Conservation (phyloP, 192 early-diverging fungal genomes). For the Umbelopsis ramanniana region DNA sequence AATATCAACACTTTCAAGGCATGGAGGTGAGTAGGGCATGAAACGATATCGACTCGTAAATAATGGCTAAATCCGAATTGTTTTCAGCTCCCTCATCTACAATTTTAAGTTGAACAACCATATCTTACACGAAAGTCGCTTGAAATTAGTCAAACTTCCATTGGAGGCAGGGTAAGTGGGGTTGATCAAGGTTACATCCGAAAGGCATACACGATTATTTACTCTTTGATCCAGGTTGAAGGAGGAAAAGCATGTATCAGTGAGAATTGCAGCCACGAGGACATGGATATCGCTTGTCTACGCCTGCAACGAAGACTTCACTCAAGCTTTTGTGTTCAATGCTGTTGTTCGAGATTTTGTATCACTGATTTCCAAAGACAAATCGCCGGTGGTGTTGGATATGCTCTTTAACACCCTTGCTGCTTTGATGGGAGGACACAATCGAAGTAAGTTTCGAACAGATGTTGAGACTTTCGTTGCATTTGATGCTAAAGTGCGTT, state of each 20-base stretch:
- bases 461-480: too few species aligned
- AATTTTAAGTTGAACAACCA: conserved; percentile 5
- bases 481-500: not conserved
- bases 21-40: not conserved
- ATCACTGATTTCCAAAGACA: not conserved
- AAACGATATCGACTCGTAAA: not conserved
- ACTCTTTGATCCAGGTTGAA: not conserved
- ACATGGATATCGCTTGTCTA: conserved; percentile 9
- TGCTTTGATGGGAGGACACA: conserved; percentile 1
- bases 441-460: not conserved
- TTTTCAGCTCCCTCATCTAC: conserved; percentile 4
- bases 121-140: conserved; percentile 5
- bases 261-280: conserved; percentile 3
- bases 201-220: not conserved
- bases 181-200: too few species aligned
- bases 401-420: not conserved
- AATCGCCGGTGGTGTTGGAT: conserved; percentile 9
- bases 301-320: conserved; percentile 6
- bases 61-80: not conserved
- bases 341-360: not conserved
- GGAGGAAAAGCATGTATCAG: conserved; percentile 16
- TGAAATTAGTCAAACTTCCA: conserved; percentile 15
- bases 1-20: conserved; percentile 19
- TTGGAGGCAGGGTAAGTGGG: conserved; percentile 8
- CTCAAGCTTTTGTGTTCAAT: conserved; percentile 9